phyloP scores from a whole-genome alignment of 208 protist species.

The Acanthamoeba divionensis region DNA sequence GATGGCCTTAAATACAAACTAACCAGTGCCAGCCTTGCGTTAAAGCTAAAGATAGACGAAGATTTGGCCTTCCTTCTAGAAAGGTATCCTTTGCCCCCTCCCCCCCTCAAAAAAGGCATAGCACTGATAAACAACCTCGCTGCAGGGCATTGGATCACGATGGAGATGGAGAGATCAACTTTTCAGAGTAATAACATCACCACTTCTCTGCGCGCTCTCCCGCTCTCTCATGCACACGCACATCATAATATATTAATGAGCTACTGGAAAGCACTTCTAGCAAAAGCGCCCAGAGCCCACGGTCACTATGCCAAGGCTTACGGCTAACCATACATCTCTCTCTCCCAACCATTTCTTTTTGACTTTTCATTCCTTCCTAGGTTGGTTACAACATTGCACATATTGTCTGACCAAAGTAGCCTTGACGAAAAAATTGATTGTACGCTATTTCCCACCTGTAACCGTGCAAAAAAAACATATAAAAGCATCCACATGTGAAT shows the following conservation, averaged over 20 bases:
- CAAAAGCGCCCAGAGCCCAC: too few species aligned
- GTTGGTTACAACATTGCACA: neutral
- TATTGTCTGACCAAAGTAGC: neutral
- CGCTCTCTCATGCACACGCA: too few species aligned
- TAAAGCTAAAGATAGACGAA: neutral
- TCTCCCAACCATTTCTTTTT: neutral
- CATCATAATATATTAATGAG: too few species aligned
- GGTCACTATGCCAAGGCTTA: too few species aligned
- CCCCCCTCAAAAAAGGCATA: neutral
- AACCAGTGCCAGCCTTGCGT: neutral
- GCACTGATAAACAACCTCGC: neutral
- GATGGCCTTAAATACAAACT: neutral
- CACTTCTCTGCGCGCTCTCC: neutral
- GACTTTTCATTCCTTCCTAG: neutral
- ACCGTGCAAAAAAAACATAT: neutral
- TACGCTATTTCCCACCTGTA: neutral
- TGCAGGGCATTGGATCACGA: slow-evolving; percentile 5
- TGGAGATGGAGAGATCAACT: slow-evolving; percentile 18
- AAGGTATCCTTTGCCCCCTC: neutral
- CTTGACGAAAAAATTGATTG: slow-evolving; percentile 32
- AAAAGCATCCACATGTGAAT: neutral
- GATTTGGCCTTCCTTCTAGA: neutral
- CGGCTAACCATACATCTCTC: neutral
- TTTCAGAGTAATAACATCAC: neutral
- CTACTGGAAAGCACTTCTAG: too few species aligned